Conservation (phyloP, 129 eudicot species). For the Flaveria ramosissima region DNA sequence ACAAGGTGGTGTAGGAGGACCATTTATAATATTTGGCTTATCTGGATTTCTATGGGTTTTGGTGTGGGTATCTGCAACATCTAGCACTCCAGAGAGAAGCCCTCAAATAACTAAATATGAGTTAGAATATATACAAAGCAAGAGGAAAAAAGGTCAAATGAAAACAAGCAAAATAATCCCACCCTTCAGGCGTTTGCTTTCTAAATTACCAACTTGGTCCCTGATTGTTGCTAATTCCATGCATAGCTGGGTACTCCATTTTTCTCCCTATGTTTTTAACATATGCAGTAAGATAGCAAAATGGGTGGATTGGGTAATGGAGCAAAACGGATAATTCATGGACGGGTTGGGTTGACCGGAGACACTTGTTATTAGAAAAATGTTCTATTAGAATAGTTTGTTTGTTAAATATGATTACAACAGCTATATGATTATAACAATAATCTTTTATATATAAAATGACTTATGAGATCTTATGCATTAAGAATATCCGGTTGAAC, state of each 20-base stretch:
- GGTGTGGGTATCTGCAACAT: constrained; percentile 95
- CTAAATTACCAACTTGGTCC: constrained; percentile 96
- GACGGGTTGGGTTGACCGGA: not conserved
- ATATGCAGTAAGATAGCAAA: constrained; percentile 10
- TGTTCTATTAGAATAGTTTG: not conserved
- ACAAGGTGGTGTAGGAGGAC: constrained; percentile 92
- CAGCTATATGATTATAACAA: not conserved
- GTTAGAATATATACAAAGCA: constrained; percentile 67
- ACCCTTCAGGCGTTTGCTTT: constrained; percentile 83
- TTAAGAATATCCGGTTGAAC: not conserved
- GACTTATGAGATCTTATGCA: constrained; percentile 7
- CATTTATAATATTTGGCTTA: constrained; percentile 91
- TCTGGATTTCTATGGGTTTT: constrained; percentile 88
- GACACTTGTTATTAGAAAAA: not conserved
- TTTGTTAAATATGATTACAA: not conserved
- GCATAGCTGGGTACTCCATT: constrained; percentile 92
- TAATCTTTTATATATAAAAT: not conserved
- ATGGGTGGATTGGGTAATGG: not conserved
- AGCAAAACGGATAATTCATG: not conserved
- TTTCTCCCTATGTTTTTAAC: constrained; percentile 23
- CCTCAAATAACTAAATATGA: constrained; percentile 73
- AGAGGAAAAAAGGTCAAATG: constrained; percentile 39
- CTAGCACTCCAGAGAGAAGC: constrained; percentile 84
- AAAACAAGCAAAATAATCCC: constrained; percentile 64
- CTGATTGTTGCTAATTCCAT: constrained; percentile 89